phyloP scores from a whole-genome alignment of 441 rosid genomes.

The Brassica balearica region DNA sequence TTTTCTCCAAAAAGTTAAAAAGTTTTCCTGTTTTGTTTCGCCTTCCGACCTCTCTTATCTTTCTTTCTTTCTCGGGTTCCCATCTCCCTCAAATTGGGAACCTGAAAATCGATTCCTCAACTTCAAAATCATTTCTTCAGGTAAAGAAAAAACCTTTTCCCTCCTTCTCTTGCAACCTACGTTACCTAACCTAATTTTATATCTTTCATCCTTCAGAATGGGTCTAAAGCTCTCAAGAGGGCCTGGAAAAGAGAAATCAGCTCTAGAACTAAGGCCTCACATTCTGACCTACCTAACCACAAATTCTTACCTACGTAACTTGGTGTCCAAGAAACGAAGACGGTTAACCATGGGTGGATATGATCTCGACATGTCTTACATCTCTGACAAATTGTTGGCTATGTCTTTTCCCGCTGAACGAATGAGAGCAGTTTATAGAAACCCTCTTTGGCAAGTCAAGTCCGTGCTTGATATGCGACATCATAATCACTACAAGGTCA shows the following conservation, averaged over 20 bases:
- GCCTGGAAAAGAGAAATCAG: slow-evolving; percentile 40
- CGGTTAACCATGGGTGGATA: slow-evolving; percentile 81
- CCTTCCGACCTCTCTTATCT: slow-evolving; percentile 21
- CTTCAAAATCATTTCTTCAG: slow-evolving; percentile 51
- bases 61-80: slow-evolving; percentile 54
- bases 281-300: slow-evolving; percentile 59
- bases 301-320: slow-evolving; percentile 67
- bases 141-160: slow-evolving; percentile 28
- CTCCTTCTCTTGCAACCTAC: slow-evolving; percentile 18
- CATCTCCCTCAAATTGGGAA: slow-evolving; percentile 39
- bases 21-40: background rate
- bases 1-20: slow-evolving; percentile 37
- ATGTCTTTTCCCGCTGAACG: slow-evolving; percentile 94
- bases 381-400: slow-evolving; percentile 71
- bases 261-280: slow-evolving; percentile 44
- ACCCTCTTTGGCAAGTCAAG: slow-evolving; percentile 96
- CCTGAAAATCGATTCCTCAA: slow-evolving; percentile 48
- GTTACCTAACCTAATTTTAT: slow-evolving; percentile 24
- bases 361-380: slow-evolving; percentile 95
- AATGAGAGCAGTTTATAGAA: slow-evolving; percentile 83
- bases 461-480: slow-evolving; percentile 88
- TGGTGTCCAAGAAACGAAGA: slow-evolving; percentile 86
- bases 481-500: slow-evolving; percentile 77
- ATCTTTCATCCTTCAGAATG: slow-evolving; percentile 48
- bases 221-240: slow-evolving; percentile 68